Evolutionary conservation across 768 basidiomycete genomes (phyloP).

Genomic region (Neoboletus brunneissimus): DNA sequence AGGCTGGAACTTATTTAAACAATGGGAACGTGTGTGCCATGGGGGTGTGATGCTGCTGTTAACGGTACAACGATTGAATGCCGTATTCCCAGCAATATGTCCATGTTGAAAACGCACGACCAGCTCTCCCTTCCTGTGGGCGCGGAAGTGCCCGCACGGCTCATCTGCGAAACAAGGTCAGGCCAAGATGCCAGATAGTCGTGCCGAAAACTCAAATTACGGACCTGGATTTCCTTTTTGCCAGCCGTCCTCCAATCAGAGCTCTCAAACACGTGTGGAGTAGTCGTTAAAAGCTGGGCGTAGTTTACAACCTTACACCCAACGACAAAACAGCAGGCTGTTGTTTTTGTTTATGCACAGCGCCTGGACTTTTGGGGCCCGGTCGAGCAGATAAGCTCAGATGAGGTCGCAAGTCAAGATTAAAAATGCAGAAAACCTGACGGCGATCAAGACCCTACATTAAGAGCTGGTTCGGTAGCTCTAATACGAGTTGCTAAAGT

Average conservation of each 20-base stretch:
- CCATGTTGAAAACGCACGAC: not conserved
- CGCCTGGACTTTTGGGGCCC: no score
- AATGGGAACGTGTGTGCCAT: not conserved
- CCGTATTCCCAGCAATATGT: not conserved
- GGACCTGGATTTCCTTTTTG: not conserved
- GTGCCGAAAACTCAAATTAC: not conserved
- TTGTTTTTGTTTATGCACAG: no score
- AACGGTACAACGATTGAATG: not conserved
- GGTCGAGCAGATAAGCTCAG: no score
- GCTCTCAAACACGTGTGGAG: not conserved
- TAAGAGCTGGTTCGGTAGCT: no score
- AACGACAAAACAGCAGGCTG: no score
- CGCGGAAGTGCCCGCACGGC: not conserved
- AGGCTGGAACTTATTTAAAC: not conserved
- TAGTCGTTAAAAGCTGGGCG: no score
- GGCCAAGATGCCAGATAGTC: not conserved
- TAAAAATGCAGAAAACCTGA: no score
- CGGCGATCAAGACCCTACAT: no score
- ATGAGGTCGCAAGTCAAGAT: no score
- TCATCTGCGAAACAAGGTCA: not conserved
- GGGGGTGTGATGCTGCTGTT: not conserved
- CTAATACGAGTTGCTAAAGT: no score
- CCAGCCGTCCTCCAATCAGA: not conserved
- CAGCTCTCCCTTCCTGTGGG: no score
- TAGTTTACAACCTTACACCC: no score